phyloP scores from a whole-genome alignment of 257 asterid species.

The Solanum ossicruentum region DNA sequence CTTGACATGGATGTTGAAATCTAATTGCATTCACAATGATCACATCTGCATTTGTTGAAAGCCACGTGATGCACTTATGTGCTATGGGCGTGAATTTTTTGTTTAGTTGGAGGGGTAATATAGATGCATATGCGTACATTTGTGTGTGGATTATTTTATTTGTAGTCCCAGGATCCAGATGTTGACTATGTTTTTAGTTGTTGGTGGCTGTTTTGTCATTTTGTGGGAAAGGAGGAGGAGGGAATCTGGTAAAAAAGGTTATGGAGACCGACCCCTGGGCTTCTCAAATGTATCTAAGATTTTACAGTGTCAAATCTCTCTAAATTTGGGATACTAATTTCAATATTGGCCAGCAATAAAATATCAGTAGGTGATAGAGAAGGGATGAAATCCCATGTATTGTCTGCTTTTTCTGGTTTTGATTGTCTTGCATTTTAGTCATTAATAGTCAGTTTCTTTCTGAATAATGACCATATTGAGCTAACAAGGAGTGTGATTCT shows the following conservation, averaged over 20 bases:
- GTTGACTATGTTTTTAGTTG: not conserved
- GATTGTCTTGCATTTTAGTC: not conserved
- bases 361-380: not conserved
- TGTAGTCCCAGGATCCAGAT: not conserved
- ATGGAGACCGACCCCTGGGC: not conserved
- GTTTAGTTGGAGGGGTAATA: not conserved
- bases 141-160: not conserved
- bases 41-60: not conserved
- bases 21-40: not conserved
- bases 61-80: not conserved
- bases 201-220: not conserved
- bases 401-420: not conserved
- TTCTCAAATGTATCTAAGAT: not conserved
- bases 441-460: not conserved
- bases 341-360: not conserved
- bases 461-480: not conserved
- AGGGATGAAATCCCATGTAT: not conserved
- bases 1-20: not conserved
- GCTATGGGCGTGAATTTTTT: not conserved
- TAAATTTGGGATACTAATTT: not conserved
- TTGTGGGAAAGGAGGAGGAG: not conserved
- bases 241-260: not conserved
- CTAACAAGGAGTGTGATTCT: not conserved
- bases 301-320: not conserved
- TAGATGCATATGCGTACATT: not conserved